Conservation (phyloP, 2,329 filamentous ascomycete species). For the Penicillium sp. region DNA sequence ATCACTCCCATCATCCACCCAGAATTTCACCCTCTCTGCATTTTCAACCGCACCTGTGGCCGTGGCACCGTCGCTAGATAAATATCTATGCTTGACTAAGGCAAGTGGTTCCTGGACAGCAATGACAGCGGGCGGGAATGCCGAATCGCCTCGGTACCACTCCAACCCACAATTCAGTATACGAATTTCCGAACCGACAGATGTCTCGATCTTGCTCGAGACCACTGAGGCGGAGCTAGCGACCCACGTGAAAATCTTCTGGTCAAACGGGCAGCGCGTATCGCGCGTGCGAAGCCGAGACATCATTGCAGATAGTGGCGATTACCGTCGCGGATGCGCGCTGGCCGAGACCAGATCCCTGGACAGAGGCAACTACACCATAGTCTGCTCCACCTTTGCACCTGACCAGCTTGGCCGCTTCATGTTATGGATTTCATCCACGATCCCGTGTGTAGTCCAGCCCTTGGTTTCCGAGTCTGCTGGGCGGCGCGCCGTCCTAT, state of each 20-base stretch:
- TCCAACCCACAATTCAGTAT: conserved; percentile 85
- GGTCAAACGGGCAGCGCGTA: conserved; percentile 71
- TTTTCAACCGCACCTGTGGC: conserved; percentile 67
- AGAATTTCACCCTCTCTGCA: conserved; percentile 84
- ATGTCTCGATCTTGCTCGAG: conserved; percentile 72
- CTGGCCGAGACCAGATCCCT: conserved; percentile 63
- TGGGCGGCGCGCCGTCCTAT: conserved; percentile 63
- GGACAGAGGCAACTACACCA: conserved; percentile 74
- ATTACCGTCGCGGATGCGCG: conserved; percentile 79
- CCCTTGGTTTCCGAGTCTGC: conserved; percentile 71
- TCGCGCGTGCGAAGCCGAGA: conserved; percentile 69
- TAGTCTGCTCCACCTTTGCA: conserved; percentile 90
- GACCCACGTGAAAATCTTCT: conserved; percentile 81
- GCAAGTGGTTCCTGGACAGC: conserved; percentile 70
- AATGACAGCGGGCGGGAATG: conserved; percentile 80
- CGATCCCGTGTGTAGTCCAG: conserved; percentile 52
- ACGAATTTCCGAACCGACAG: conserved; percentile 53
- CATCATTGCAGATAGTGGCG: conserved; percentile 78
- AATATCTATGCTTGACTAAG: conserved; percentile 60
- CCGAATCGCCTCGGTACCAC: conserved; percentile 72
- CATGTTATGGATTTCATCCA: conserved; percentile 70
- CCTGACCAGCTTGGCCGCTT: conserved; percentile 74
- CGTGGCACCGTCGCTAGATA: conserved; percentile 62
- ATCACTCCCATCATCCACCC: conserved; percentile 68
- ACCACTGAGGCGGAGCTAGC: conserved; percentile 66